These are phyloP conservation scores for Hyphopichia fennica DNA, from an alignment of 1,139 yeast species.

Conservation along the genomic window DNA sequence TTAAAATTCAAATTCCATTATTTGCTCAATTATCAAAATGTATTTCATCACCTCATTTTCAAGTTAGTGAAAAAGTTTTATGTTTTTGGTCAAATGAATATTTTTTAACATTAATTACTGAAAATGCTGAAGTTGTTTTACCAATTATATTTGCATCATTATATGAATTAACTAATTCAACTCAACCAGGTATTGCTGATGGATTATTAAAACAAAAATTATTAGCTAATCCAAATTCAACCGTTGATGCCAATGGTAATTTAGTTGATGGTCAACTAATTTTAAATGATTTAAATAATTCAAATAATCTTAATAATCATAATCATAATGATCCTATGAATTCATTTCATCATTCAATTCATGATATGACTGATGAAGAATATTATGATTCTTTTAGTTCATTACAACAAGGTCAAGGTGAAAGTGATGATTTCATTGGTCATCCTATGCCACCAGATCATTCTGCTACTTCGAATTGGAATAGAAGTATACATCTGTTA, in stretches of 20 bases:
- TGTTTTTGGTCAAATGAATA: slow-evolving; percentile 96
- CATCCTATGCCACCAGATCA: slow-evolving; percentile 40
- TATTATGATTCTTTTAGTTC: slow-evolving; percentile 46
- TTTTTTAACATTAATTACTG: slow-evolving; percentile 85
- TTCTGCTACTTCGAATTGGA: slow-evolving; percentile 68
- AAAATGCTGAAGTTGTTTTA: slow-evolving; percentile 84
- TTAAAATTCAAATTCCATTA: slow-evolving; percentile 88
- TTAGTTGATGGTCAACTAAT: slow-evolving; percentile 42
- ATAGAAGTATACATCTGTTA: slow-evolving; percentile 86
- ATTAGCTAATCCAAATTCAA: slow-evolving; percentile 38
- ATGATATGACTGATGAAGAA: slow-evolving; percentile 45
- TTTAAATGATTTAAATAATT: slow-evolving; percentile 19
- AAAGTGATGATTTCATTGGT: slow-evolving; percentile 28
- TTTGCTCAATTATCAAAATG: slow-evolving; percentile 94
- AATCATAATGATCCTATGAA: slow-evolving; percentile 7
- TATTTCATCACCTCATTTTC: slow-evolving; percentile 94
- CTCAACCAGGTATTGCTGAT: slow-evolving; percentile 51
- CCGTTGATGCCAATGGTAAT: slow-evolving; percentile 50
- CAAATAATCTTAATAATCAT: slow-evolving; percentile 15
- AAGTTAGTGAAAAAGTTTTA: slow-evolving; percentile 92
- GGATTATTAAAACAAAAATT: slow-evolving; percentile 48
- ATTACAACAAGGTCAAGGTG: slow-evolving; percentile 26
- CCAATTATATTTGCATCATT: slow-evolving; percentile 91
- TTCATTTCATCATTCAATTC: slow-evolving; percentile 11
- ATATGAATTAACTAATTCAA: slow-evolving; percentile 71